Evolutionary conservation across 1,284 basidiomycete species (phyloP), one percentile per base, ranked within the genome.

Genomic region (Ganoderma meredithae): DNA sequence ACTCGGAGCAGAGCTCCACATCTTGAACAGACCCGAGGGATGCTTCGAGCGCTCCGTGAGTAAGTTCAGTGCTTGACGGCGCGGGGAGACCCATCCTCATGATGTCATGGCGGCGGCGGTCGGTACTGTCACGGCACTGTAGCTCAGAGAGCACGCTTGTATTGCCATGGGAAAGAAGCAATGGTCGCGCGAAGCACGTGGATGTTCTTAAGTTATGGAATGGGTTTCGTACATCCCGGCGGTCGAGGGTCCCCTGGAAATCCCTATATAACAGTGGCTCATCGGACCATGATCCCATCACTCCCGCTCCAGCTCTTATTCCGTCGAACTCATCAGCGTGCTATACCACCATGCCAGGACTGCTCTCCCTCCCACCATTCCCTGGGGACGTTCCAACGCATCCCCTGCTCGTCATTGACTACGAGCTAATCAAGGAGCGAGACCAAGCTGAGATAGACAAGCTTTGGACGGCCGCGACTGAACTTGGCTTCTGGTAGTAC

Each of bases 401-500:
- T 53, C 80, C 81, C 0, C 70, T 82, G 4, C 75, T 81, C 36
- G 73, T 82, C 27, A 73, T 82, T 33, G 81, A 82, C 71, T 81
- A 76, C 65, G 66, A 72, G 36, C 73, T 76, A n/a, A 52, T 82
- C 33, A 64, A 67, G 9, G 72, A 71, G 1, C 71, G 74, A 1
- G 76, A 79, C 47, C 66, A 72, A 41, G 64, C 60, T 0, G 79
- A 80, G 66, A 74, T 77, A 17, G 72, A 75, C 27, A 74, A 72
- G 63, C 71, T 80, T 2, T 79, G 78, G 78, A 69, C 77, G 64
- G 79, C 78, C 1, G 75, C 78, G 1, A 79, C 78, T 0, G 69
- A 77, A 58, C 73, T 79, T 1, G 78, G 78, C 1, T 79, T 79
- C 63, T 79, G 78, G 79, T 79, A 79, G 79, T 79, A 69, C 58